Evolutionary conservation across 805 yeast genomes (phyloP).

Genomic region (Lipomyces chichibuensis): DNA sequence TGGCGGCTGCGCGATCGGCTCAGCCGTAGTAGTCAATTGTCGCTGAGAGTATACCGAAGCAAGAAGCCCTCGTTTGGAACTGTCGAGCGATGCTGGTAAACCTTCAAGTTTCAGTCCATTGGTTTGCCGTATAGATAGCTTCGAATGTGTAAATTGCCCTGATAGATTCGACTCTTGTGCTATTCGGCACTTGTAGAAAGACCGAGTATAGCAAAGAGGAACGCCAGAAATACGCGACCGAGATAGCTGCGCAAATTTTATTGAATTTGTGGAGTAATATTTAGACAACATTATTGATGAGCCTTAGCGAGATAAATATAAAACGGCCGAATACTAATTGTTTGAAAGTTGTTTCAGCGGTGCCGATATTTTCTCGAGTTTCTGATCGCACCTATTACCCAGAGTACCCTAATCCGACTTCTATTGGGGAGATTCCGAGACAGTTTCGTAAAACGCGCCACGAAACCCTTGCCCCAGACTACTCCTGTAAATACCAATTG

Average conservation of each 20-base stretch:
- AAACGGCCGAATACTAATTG: not conserved
- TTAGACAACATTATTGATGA: not conserved
- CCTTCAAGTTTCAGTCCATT: not conserved
- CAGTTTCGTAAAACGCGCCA: no score
- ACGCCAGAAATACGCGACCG: not conserved
- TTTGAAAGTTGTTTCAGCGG: not conserved
- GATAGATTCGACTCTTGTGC: not conserved
- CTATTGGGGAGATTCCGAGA: not conserved
- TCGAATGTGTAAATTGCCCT: not conserved
- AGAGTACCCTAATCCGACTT: not conserved
- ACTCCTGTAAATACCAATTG: no score
- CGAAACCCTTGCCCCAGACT: no score
- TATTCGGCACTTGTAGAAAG: not conserved
- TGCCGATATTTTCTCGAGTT: not conserved
- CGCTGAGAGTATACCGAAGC: not conserved
- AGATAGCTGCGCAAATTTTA: not conserved
- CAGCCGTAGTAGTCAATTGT: not conserved
- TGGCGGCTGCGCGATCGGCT: conserved; percentile 3
- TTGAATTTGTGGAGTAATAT: not conserved
- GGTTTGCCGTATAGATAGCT: not conserved
- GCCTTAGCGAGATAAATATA: not conserved
- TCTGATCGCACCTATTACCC: not conserved
- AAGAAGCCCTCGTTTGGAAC: not conserved
- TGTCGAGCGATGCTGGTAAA: not conserved
- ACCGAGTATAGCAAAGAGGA: not conserved